Evolutionary conservation across 2,329 filamentous ascomycete species (phyloP).

Genomic region (Ophiostoma ips): DNA sequence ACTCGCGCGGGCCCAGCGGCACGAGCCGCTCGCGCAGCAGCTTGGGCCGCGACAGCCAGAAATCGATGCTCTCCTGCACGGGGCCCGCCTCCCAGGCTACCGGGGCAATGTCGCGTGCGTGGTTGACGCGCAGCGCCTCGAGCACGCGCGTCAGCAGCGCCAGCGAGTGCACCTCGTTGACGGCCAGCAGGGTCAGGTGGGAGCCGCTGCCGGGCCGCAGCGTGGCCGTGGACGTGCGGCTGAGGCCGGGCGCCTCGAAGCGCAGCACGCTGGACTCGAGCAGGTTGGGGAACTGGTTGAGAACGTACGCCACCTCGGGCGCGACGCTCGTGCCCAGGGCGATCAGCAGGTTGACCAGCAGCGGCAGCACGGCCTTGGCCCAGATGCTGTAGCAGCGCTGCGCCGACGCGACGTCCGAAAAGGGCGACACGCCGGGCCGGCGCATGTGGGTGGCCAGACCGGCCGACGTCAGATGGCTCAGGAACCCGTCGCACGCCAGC

Average conservation of each 20-base stretch:
- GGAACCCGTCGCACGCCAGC: constrained; percentile 72
- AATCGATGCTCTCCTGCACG: constrained; percentile 71
- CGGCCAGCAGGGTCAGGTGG: constrained; percentile 58
- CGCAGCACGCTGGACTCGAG: constrained; percentile 57
- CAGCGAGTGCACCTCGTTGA: constrained; percentile 66
- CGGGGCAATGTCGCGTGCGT: constrained; percentile 56
- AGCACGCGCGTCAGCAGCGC: constrained; percentile 58
- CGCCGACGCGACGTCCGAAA: constrained; percentile 53
- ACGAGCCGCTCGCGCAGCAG: constrained; percentile 59
- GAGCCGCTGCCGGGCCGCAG: constrained; percentile 17
- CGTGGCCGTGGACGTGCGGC: constrained; percentile 23
- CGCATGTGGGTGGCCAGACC: constrained; percentile 68
- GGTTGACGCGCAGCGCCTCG: constrained; percentile 47
- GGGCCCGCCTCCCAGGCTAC: constrained; percentile 61
- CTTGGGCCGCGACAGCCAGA: constrained; percentile 57
- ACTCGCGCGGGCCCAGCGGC: constrained; percentile 58
- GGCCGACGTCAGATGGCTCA: constrained; percentile 66
- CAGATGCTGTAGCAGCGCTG: constrained; percentile 79
- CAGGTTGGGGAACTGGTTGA: constrained; percentile 78
- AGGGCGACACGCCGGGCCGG: constrained; percentile 57
- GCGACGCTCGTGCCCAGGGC: constrained; percentile 71
- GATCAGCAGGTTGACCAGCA: constrained; percentile 77
- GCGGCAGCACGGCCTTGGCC: constrained; percentile 73
- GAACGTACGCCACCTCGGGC: constrained; percentile 69
- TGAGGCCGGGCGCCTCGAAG: constrained; percentile 48